phyloP scores from a whole-genome alignment of 805 yeast species.

The Zygosaccharomyces pseudorouxii region DNA sequence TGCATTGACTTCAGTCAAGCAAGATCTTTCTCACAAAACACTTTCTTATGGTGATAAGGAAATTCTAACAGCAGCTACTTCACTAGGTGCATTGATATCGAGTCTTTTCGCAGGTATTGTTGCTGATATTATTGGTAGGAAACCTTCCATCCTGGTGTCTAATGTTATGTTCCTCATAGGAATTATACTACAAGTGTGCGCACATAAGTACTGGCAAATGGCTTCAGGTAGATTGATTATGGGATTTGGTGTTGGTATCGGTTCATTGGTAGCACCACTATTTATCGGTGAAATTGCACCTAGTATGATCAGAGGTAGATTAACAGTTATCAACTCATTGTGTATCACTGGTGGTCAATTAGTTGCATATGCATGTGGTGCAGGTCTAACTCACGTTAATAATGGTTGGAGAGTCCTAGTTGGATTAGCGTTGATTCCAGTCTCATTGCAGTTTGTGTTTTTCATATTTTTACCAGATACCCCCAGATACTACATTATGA shows the following conservation, averaged over 20 bases:
- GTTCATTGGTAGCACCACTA: constrained; percentile 90
- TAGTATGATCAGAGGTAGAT: constrained; percentile 81
- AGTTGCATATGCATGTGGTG: constrained; percentile 90
- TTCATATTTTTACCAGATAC: constrained; percentile 92
- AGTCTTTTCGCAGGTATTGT: constrained; percentile 72
- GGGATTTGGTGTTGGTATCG: constrained; percentile 96
- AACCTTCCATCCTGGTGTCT: constrained; percentile 76
- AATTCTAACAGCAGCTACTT: constrained; percentile 89
- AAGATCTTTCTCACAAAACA: constrained; percentile 56
- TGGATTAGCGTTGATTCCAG: constrained; percentile 86
- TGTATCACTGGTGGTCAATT: constrained; percentile 95
- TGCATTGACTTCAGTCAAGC: constrained; percentile 81
- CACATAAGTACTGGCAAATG: constrained; percentile 86
- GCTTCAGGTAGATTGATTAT: constrained; percentile 83
- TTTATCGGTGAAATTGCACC: constrained; percentile 93
- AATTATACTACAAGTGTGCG: constrained; percentile 75
- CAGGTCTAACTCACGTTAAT: constrained; percentile 65
- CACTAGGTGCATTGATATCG: constrained; percentile 85
- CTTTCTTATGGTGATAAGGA: constrained; percentile 79
- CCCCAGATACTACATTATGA: constrained; percentile 81
- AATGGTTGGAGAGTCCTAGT: constrained; percentile 94
- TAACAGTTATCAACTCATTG: constrained; percentile 81
- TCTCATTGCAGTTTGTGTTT: constrained; percentile 66
- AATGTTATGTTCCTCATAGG: constrained; percentile 81
- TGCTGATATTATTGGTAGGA: constrained; percentile 84